Percentiles rank a stretch among this genome's conserved stretches.
phyloP scores from a whole-genome alignment of 441 rosid genomes.

The Pelargonium australe region DNA sequence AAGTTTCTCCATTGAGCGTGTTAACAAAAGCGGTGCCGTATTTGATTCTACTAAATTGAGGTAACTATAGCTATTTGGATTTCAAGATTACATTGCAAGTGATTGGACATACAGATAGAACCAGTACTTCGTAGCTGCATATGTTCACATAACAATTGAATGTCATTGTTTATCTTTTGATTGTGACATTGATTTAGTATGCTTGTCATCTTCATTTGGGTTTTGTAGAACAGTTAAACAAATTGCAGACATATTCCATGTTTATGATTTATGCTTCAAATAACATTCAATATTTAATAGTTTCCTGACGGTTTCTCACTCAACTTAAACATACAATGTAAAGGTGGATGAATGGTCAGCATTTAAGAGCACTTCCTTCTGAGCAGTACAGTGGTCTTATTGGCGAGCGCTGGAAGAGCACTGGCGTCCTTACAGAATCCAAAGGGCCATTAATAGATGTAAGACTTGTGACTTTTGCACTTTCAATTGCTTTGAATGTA shows the following conservation, averaged over 20 bases:
- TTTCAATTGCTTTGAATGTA: not conserved
- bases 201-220: not conserved
- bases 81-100: not conserved
- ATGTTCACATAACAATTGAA: conserved; percentile 4
- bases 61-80: conserved; percentile 26
- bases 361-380: conserved; percentile 58
- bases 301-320: conserved; percentile 14
- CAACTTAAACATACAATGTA: conserved; percentile 12
- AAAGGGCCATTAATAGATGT: conserved; percentile 71
- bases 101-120: conserved; percentile 5
- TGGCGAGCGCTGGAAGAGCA: conserved; percentile 76
- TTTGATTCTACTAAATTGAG: conserved; percentile 83
- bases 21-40: conserved; percentile 83
- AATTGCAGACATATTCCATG: not conserved
- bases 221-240: not conserved
- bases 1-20: conserved; percentile 74
- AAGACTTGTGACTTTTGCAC: conserved; percentile 23
- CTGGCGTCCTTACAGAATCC: conserved; percentile 50
- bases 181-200: not conserved
- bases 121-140: not conserved
- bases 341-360: conserved; percentile 99
- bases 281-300: too few relatives aligned
- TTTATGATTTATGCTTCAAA: too few relatives aligned
- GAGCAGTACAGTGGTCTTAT: conserved; percentile 56
- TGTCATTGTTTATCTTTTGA: not conserved